These are phyloP conservation scores for Penicillium dipodomyicola DNA, from an alignment of 495 filamentous ascomycete genomes.

Conservation along the genomic window DNA sequence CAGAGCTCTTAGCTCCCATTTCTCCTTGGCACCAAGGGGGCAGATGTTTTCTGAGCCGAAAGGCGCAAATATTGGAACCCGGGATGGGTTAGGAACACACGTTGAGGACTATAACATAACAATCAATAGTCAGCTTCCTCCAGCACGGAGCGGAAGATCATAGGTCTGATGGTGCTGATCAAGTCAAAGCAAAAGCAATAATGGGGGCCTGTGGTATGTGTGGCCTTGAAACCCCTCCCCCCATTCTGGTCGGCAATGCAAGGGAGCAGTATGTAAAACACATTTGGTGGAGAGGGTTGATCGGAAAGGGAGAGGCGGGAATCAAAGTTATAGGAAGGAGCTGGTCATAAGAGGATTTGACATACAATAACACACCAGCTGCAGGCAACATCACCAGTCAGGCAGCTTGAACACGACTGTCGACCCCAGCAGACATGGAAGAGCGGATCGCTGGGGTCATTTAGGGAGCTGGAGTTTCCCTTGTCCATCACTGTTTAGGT, in stretches of 20 bases:
- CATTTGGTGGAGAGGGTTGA: background rate
- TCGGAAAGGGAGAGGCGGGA: background rate
- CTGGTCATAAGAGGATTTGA: conserved; percentile 4
- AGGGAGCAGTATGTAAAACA: conserved; percentile 10
- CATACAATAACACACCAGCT: conserved; percentile 58
- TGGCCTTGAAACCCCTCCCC: conserved; percentile 3
- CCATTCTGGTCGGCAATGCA: conserved; percentile 4
- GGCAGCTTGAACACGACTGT: conserved; percentile 45
- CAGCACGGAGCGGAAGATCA: background rate
- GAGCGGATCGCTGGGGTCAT: conserved; percentile 28
- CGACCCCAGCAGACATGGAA: conserved; percentile 46
- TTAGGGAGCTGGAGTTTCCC: conserved; percentile 11
- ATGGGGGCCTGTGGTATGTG: background rate
- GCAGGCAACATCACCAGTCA: conserved; percentile 40
- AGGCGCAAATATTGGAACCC: conserved; percentile 46
- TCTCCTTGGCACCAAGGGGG: conserved; percentile 46
- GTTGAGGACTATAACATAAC: conserved; percentile 40
- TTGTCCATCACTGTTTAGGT: conserved; percentile 1
- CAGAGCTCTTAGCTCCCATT: conserved; percentile 51
- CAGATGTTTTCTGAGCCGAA: conserved; percentile 45
- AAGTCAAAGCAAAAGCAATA: background rate
- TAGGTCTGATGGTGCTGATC: background rate
- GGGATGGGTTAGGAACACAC: conserved; percentile 48
- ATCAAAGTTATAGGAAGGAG: background rate
- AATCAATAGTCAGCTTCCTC: conserved; percentile 1